Percentiles rank a stretch among this genome's conserved stretches.
Evolutionary conservation across 331 rosid genomes (phyloP).

Genomic region (Rhamnella rubrinervis): DNA sequence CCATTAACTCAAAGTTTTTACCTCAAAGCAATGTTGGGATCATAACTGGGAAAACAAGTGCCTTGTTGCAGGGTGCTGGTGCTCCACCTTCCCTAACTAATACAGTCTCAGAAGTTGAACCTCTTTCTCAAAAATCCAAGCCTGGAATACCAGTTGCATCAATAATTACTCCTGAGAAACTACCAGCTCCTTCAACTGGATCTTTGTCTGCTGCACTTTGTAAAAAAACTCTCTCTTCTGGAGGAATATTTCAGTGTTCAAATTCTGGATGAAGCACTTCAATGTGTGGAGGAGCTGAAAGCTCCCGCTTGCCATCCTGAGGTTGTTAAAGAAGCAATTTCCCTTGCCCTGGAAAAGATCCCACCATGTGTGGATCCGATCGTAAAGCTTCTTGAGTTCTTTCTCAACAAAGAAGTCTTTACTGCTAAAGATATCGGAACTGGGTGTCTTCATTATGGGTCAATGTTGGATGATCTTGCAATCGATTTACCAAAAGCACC

Average conservation of each 20-base stretch:
- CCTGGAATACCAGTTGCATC: conserved; percentile 41
- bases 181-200: conserved; percentile 37
- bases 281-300: conserved; percentile 83
- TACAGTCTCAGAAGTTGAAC: conserved; percentile 34
- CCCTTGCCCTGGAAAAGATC: conserved; percentile 71
- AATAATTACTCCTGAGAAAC: conserved; percentile 42
- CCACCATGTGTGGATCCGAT: conserved; percentile 63
- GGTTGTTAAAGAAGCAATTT: conserved; percentile 83
- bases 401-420: conserved; percentile 49
- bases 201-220: conserved; percentile 43
- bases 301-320: conserved; percentile 72
- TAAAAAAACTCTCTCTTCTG: conserved; percentile 66
- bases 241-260: conserved; percentile 72
- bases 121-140: conserved; percentile 41
- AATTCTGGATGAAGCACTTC: conserved; percentile 83
- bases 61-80: conserved; percentile 71
- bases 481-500: conserved; percentile 91
- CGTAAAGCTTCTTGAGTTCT: conserved; percentile 59
- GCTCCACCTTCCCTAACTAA: conserved; percentile 40
- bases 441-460: conserved; percentile 74
- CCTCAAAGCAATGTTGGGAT: conserved; percentile 85
- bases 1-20: conserved; percentile 60
- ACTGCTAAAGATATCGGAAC: conserved; percentile 58
- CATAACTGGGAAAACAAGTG: conserved; percentile 68
- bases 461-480: conserved; percentile 63